Evolutionary conservation across 176 grass and related monocot species (phyloP).

Genomic region (Eragrostis curvula): DNA sequence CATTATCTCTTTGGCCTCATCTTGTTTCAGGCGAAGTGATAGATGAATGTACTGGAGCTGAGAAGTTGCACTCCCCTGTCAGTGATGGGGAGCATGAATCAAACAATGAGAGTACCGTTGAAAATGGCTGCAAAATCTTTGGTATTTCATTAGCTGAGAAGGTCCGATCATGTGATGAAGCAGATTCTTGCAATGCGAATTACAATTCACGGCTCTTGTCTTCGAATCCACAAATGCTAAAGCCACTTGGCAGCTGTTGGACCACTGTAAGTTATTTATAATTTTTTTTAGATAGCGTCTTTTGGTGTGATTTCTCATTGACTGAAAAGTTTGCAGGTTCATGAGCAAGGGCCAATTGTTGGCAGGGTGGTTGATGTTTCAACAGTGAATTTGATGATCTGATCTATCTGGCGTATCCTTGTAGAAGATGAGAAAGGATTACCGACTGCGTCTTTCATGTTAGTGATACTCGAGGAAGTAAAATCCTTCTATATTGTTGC

Average conservation of each 20-base stretch:
- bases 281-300: conserved; percentile 13
- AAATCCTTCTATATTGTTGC: background rate
- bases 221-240: conserved; percentile 48
- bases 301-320: conserved; percentile 31
- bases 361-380: conserved; percentile 56
- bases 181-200: conserved; percentile 28
- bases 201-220: conserved; percentile 36
- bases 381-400: conserved; percentile 54
- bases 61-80: conserved; percentile 39
- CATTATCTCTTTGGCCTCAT: conserved; percentile 52
- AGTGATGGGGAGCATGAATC: conserved; percentile 38
- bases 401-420: conserved; percentile 25
- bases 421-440: conserved; percentile 23
- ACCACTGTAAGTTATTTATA: conserved; percentile 51
- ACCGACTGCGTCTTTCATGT: conserved; percentile 10
- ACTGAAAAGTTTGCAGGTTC: conserved; percentile 44
- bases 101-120: conserved; percentile 30
- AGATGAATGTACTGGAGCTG: conserved; percentile 34
- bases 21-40: conserved; percentile 39
- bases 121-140: conserved; percentile 70
- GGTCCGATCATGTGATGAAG: conserved; percentile 41
- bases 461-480: background rate
- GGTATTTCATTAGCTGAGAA: conserved; percentile 68
- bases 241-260: conserved; percentile 48
- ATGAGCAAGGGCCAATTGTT: conserved; percentile 50